Evolutionary conservation across 495 filamentous ascomycete species (phyloP).

Genomic region (Sabuloglossum arenarium): DNA sequence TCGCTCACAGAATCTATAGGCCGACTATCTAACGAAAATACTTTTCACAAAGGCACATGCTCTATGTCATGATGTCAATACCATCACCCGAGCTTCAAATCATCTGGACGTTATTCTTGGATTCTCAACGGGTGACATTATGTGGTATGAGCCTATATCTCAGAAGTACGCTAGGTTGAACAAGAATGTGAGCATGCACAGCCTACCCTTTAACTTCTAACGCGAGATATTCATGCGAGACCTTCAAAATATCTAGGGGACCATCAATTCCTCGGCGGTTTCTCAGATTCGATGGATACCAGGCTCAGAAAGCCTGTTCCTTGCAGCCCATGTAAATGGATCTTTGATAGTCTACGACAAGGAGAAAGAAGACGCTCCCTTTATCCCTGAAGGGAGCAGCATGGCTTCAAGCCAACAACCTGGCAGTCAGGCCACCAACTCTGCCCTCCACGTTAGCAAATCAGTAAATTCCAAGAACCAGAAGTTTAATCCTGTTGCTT

Average conservation of each 20-base stretch:
- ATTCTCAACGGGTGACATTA: slow-evolving; percentile 86
- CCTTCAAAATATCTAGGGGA: slow-evolving; percentile 31
- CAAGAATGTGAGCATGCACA: slow-evolving; percentile 47
- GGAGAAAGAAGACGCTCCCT: slow-evolving; percentile 85
- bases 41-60: slow-evolving; percentile 91
- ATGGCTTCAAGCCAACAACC: slow-evolving; percentile 5
- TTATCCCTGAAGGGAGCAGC: slow-evolving; percentile 30
- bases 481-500: slow-evolving; percentile 74
- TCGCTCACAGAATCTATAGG: slow-evolving; percentile 21
- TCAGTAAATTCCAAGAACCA: slow-evolving; percentile 85
- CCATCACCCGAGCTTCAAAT: slow-evolving; percentile 48
- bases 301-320: slow-evolving; percentile 79
- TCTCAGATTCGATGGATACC: slow-evolving; percentile 85
- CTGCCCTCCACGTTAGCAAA: slow-evolving; percentile 47
- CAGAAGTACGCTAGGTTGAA: slow-evolving; percentile 92
- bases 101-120: slow-evolving; percentile 90
- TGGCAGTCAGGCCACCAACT: slow-evolving; percentile 1
- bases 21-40: slow-evolving; percentile 83
- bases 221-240: not conserved
- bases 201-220: not conserved
- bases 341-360: slow-evolving; percentile 94
- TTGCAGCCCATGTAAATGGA: slow-evolving; percentile 85
- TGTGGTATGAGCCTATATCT: slow-evolving; percentile 96
- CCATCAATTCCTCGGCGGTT: slow-evolving; percentile 68
- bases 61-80: slow-evolving; percentile 85